Evolutionary conservation across 1,139 yeast species (phyloP).

Genomic region (Hyphopichia burtonii): DNA sequence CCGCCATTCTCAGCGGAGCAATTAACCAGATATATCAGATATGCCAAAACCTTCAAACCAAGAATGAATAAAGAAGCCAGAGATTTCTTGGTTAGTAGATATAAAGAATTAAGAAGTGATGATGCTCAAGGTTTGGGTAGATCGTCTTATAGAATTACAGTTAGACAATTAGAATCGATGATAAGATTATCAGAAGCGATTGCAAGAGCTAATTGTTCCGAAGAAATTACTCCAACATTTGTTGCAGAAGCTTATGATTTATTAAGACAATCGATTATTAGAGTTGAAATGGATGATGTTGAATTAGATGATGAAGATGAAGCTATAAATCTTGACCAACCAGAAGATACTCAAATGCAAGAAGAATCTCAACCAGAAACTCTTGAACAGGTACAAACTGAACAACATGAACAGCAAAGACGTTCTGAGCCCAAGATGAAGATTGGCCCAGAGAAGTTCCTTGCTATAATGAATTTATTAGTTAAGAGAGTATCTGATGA

Average conservation of each 20-base stretch:
- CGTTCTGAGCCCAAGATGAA: slow-evolving; percentile 1
- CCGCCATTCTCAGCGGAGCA: slow-evolving; percentile 93
- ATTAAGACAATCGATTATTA: slow-evolving; percentile 84
- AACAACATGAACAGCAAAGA: slow-evolving; percentile 6
- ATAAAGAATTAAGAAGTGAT: slow-evolving; percentile 83
- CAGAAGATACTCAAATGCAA: slow-evolving; percentile 6
- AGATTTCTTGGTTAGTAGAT: slow-evolving; percentile 70
- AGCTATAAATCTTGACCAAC: slow-evolving; percentile 17
- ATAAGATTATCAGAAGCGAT: slow-evolving; percentile 93
- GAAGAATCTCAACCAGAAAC: slow-evolving; percentile 1
- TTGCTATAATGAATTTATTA: slow-evolving; percentile 76
- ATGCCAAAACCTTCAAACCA: slow-evolving; percentile 93
- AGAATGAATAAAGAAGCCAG: slow-evolving; percentile 81
- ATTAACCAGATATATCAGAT: slow-evolving; percentile 81
- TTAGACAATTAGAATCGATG: slow-evolving; percentile 93
- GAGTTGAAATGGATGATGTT: slow-evolving; percentile 93
- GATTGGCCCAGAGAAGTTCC: slow-evolving; percentile 60
- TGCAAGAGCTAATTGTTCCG: slow-evolving; percentile 95
- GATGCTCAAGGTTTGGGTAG: slow-evolving; percentile 93
- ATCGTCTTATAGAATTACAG: slow-evolving; percentile 89
- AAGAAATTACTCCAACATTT: slow-evolving; percentile 79
- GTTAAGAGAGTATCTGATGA: slow-evolving; percentile 69
- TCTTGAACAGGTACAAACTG: background rate
- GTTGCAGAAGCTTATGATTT: slow-evolving; percentile 94
- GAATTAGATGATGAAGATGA: slow-evolving; percentile 72